Conservation (phyloP, 164 flowering plant species). For the Vitis labrusca region DNA sequence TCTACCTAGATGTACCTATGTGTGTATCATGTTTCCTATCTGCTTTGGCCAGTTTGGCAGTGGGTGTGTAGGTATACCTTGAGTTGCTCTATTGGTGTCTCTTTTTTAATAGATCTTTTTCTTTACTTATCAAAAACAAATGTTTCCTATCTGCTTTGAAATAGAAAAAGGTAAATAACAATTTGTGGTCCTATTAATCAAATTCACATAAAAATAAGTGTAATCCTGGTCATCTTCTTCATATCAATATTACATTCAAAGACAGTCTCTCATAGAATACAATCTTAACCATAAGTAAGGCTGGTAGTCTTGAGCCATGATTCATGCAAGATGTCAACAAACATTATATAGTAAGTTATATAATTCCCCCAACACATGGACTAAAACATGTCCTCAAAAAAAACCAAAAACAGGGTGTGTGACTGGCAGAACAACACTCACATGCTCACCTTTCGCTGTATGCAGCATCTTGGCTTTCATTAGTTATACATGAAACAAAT, state of each 20-base stretch:
- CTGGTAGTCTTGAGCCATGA: not conserved
- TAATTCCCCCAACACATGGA: not conserved
- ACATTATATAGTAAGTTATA: not conserved
- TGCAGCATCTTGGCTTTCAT: too few species aligned
- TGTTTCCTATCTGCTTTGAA: not conserved
- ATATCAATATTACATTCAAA: not conserved
- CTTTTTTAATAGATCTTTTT: too few species aligned
- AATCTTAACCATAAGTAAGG: not conserved
- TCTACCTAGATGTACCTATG: not conserved
- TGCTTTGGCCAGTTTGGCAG: not conserved
- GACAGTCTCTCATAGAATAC: not conserved
- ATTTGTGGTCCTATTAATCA: not conserved
- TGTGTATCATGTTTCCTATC: not conserved
- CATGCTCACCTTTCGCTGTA: not conserved
- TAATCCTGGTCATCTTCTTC: not conserved
- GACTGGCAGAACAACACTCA: not conserved
- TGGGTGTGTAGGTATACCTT: too few species aligned
- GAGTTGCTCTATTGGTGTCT: too few species aligned
- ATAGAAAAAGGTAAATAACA: too few species aligned
- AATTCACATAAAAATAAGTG: not conserved
- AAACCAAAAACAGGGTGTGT: not conserved
- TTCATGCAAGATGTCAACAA: not conserved
- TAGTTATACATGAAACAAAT: too few species aligned
- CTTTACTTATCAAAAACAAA: not conserved
- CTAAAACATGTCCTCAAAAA: not conserved